Evolutionary conservation across 169 alveolate species (phyloP).

Genomic region (Eimeria sp.): DNA sequence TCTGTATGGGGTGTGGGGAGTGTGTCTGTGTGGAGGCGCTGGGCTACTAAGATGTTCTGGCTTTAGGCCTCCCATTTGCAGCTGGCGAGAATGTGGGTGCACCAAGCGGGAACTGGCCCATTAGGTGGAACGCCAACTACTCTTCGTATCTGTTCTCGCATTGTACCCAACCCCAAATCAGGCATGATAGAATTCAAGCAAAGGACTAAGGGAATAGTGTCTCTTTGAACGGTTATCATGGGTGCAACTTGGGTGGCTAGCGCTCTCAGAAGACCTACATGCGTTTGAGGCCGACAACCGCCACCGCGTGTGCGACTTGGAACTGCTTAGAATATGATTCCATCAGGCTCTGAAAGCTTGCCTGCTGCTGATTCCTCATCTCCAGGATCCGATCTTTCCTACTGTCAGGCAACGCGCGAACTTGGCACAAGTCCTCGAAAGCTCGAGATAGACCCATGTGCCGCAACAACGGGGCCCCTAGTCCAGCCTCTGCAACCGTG

Average conservation of each 20-base stretch:
- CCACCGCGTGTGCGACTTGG: conserved; percentile 29
- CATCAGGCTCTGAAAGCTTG: background rate
- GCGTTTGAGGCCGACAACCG: conserved; percentile 65
- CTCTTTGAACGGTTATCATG: background rate
- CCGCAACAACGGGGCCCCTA: conserved; percentile 45
- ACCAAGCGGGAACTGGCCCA: background rate
- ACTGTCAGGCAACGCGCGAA: conserved; percentile 31
- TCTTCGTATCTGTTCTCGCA: background rate
- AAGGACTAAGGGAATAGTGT: background rate
- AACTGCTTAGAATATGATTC: conserved; percentile 17
- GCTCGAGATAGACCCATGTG: conserved; percentile 66
- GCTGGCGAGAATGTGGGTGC: background rate
- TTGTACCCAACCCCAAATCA: background rate
- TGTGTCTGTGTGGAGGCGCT: background rate
- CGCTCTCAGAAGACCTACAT: conserved; percentile 17
- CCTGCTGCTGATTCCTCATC: conserved; percentile 32
- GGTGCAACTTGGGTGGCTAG: background rate
- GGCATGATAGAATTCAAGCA: background rate
- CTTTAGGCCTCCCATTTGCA: background rate
- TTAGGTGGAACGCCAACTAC: background rate
- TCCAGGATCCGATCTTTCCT: background rate
- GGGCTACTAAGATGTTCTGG: background rate
- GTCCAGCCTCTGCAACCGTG: conserved; percentile 30
- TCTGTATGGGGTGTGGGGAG: no score
- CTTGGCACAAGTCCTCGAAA: conserved; percentile 54